Percentiles rank a stretch among this genome's conserved stretches.
Evolutionary conservation across 208 protist species (phyloP).

Genomic region (Leishmania mexicana): DNA sequence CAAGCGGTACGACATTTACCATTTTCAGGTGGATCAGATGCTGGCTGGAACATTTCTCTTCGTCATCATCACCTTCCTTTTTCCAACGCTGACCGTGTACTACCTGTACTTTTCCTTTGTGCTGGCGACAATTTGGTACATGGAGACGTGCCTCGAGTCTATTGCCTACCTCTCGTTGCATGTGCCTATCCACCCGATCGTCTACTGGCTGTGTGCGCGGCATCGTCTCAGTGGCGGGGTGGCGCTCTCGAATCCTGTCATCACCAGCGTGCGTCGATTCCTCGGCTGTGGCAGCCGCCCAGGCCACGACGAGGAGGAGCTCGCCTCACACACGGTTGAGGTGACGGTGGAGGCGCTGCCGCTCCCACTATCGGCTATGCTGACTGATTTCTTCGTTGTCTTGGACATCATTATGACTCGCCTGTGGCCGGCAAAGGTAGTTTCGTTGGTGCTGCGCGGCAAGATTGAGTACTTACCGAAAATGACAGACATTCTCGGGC

Average conservation of each 20-base stretch:
- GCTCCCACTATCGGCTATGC: slow-evolving; percentile 42
- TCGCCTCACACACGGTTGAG: slow-evolving; percentile 73
- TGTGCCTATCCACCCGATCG: slow-evolving; percentile 58
- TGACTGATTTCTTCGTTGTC: slow-evolving; percentile 74
- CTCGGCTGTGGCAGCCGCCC: slow-evolving; percentile 11
- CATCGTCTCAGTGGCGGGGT: slow-evolving; percentile 37
- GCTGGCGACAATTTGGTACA: slow-evolving; percentile 48
- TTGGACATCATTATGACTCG: slow-evolving; percentile 37
- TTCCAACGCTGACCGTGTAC: slow-evolving; percentile 92
- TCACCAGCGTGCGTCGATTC: slow-evolving; percentile 43
- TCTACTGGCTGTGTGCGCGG: slow-evolving; percentile 51
- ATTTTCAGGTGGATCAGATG: slow-evolving; percentile 92
- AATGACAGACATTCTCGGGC: slow-evolving; percentile 50
- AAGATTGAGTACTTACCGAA: slow-evolving; percentile 29
- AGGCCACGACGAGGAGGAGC: slow-evolving; percentile 19
- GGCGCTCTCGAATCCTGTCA: slow-evolving; percentile 42
- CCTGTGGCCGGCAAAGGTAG: slow-evolving; percentile 36
- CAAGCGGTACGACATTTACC: slow-evolving; percentile 82
- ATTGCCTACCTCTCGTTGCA: slow-evolving; percentile 66
- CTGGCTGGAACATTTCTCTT: slow-evolving; percentile 92
- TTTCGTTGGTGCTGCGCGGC: slow-evolving; percentile 43
- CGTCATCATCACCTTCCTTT: slow-evolving; percentile 87
- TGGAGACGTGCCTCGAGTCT: slow-evolving; percentile 60
- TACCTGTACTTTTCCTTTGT: slow-evolving; percentile 92
- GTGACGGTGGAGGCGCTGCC: slow-evolving; percentile 53